Evolutionary conservation across 2,329 filamentous ascomycete species (phyloP), one percentile per base, ranked within the genome.

Genomic region (Fusarium setosum): DNA sequence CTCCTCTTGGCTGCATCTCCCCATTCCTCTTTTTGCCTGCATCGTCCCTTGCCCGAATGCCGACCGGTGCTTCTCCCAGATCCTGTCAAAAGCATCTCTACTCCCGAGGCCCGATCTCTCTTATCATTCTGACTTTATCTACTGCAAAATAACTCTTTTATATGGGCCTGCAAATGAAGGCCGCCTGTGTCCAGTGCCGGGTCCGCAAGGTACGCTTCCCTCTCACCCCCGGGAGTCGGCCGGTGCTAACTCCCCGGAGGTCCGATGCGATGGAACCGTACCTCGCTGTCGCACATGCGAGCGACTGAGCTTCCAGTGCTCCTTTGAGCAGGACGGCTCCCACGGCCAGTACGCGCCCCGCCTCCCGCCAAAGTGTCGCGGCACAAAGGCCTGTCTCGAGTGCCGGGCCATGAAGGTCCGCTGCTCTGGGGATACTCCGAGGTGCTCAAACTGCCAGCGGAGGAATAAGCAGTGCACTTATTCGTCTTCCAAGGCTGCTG

Each of bases 341-440:
- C 54, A 38, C 13, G 63, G 70, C 1, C 65, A 67, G 18, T 69
- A 62, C 32, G 63, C 67, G 18, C 70, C 71, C 32, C 61, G 67
- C n/a, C 32, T 73, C 2, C 71, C 71, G 29, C 71, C 70, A 6
- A 73, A 73, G 51, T 73, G 70, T 26, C 69, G 71, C 11, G 71
- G 70, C 1, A 63, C 71, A 12, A 73, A 66, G 42, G 71, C 71
- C 13, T 73, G 71, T 4, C 50, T 67, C 4, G 71, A 73, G 60
- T 73, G 71, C 7, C 58, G 71, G 9, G 54, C 63, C 24, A 73
- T 73, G 69, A 73, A 73, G 57, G 69, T 73, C n/a, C 59, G 71
- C 20, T 73, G 71, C 23, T 73, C 70, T 21, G 71, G 70, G 18
- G 70, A 73, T 47, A 59, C 55, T 18, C 71, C 71, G 12, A 62